Conservation (phyloP, 768 basidiomycete genomes). For the Tylopilus sp. region DNA sequence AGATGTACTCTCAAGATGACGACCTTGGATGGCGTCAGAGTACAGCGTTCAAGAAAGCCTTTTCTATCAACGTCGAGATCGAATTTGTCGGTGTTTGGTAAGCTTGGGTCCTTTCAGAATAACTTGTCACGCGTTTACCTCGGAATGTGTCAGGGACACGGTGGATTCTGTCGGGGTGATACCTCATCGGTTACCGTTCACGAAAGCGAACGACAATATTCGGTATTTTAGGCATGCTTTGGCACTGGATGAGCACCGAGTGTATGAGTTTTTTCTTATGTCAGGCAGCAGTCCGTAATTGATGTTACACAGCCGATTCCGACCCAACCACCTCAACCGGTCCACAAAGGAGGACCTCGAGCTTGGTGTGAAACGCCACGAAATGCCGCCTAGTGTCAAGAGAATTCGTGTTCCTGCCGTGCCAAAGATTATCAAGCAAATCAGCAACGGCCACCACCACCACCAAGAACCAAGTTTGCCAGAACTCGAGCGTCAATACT, state of each 20-base stretch:
- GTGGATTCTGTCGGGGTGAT: slow-evolving; percentile 68
- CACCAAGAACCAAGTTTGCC: slow-evolving; percentile 6
- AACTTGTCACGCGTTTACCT: neutral
- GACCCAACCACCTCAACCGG: slow-evolving; percentile 36
- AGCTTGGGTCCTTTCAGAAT: slow-evolving; percentile 8
- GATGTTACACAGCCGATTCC: slow-evolving; percentile 27
- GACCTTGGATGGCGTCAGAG: slow-evolving; percentile 60
- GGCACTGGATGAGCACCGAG: slow-evolving; percentile 66
- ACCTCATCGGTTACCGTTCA: slow-evolving; percentile 64
- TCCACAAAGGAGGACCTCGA: slow-evolving; percentile 38
- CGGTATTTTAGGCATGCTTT: slow-evolving; percentile 69
- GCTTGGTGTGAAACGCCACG: slow-evolving; percentile 48
- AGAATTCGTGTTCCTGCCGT: slow-evolving; percentile 5
- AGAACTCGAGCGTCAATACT: slow-evolving; percentile 43
- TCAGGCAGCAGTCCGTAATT: neutral
- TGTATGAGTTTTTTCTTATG: slow-evolving; percentile 27
- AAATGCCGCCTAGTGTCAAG: slow-evolving; percentile 41
- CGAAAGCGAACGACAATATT: slow-evolving; percentile 55
- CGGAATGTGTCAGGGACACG: slow-evolving; percentile 52
- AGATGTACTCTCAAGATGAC: slow-evolving; percentile 63
- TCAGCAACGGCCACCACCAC: slow-evolving; percentile 6
- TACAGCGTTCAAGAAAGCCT: slow-evolving; percentile 67
- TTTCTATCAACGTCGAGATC: slow-evolving; percentile 71
- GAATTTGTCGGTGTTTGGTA: slow-evolving; percentile 77
- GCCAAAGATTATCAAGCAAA: neutral